Evolutionary conservation across 306 rosid genomes (phyloP), one percentile per base, ranked within the genome.

Genomic region (Medicago truncatula): DNA sequence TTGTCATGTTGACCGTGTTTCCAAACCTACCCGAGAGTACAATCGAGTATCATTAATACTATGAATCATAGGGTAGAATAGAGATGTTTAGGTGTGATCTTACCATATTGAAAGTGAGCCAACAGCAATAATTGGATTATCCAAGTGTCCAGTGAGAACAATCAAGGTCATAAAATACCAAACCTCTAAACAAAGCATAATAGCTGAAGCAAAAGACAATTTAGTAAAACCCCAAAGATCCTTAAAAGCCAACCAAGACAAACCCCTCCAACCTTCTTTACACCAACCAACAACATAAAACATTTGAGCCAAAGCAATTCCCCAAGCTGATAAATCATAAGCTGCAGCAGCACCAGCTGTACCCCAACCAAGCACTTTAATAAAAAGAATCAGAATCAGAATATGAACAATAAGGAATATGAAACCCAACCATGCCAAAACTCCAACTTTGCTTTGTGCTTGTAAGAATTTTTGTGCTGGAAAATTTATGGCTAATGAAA

Each of bases 31-130:
- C 3, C 46, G 1, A 8, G 9, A 40, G 44, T 40, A 40, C 9
- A 40, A 44, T 44, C n/a, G 13, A 44, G 50, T 13, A 11, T 11
- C 18, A 20, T 23, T 57, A 21, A 21, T 57, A 25, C n/a, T 10
- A 63, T 36, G 15, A 31, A 38, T 38, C 25, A 67, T 17, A 40
- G n/a, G 40, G 38, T 34, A 9, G 17, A 67, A 23, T 49, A 40
- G 21, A 40, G 40, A 7, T 6, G 16, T 15, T 13, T 38, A 38
- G 34, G n/a, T 34, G 60, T 77, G 18, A 18, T 2, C 76, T 88
- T 70, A 96, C 99, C 99, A 92, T 23, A 96, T 96, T 13, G 99
- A 92, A 71, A 96, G 98, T 3, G 99, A 96, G 28, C 99, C 99
- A 72, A 96, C 92, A 9, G 99, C 97, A 77, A 96, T 90, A 8